These are phyloP conservation scores for Teunomyces cretensis DNA, from an alignment of 805 yeast genomes.

Conservation along the genomic window DNA sequence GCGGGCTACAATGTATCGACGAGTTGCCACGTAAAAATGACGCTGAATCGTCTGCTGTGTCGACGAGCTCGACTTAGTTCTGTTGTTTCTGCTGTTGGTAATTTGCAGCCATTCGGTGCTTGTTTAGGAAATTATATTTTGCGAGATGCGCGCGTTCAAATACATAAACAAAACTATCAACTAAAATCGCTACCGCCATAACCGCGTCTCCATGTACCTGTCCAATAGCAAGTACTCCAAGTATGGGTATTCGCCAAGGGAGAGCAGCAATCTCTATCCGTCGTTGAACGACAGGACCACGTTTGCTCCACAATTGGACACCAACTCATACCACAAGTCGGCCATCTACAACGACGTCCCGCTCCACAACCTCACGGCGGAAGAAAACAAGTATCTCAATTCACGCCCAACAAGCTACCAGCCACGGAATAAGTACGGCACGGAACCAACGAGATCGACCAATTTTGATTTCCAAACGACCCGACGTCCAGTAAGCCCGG, in stretches of 20 bases:
- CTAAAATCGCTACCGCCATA: neutral
- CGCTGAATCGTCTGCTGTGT: constrained; percentile 9
- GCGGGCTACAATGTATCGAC: constrained; percentile 38
- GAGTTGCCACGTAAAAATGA: constrained; percentile 17
- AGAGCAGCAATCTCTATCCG: neutral
- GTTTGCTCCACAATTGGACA: neutral
- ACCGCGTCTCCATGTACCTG: neutral
- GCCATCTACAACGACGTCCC: constrained; percentile 1
- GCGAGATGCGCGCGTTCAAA: neutral
- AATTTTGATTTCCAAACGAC: neutral
- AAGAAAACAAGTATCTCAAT: constrained; percentile 1
- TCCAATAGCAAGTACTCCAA: neutral
- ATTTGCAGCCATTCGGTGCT: neutral
- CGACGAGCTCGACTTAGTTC: neutral
- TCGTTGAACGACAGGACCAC: neutral
- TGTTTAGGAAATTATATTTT: neutral
- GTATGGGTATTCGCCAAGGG: neutral
- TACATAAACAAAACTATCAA: constrained; percentile 1
- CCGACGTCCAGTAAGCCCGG: neutral
- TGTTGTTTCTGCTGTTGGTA: neutral
- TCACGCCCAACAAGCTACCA: constrained; percentile 2
- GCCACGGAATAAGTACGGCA: neutral
- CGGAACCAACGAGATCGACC: neutral
- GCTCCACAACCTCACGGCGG: constrained; percentile 1
- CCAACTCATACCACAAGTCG: neutral